phyloP scores from a whole-genome alignment of 83 land plant genomes.

The Picea abies region DNA sequence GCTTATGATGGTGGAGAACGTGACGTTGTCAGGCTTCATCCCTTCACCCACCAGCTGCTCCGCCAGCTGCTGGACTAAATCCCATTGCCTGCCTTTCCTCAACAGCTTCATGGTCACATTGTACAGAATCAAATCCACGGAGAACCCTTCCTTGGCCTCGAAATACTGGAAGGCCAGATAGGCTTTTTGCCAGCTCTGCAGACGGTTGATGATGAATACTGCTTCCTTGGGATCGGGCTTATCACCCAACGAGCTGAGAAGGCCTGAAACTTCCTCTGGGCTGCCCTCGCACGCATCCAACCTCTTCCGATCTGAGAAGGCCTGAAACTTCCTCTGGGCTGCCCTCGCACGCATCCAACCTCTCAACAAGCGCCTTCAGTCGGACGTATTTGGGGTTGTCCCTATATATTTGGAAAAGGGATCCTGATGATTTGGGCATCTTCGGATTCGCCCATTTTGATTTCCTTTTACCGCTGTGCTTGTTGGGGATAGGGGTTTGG shows the following conservation, averaged over 20 bases:
- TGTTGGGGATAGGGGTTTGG: constrained; percentile 15
- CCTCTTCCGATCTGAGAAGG: constrained; percentile 16
- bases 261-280: constrained; percentile 20
- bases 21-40: constrained; percentile 69
- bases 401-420: constrained; percentile 23
- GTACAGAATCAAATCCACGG: constrained; percentile 54
- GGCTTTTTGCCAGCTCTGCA: constrained; percentile 50
- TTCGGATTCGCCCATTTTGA: constrained; percentile 64
- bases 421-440: constrained; percentile 30
- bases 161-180: constrained; percentile 45
- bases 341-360: constrained; percentile 32
- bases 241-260: constrained; percentile 19
- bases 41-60: constrained; percentile 63
- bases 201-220: constrained; percentile 55
- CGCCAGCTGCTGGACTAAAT: constrained; percentile 44
- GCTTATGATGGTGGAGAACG: constrained; percentile 84
- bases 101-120: constrained; percentile 79
- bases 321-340: constrained; percentile 22
- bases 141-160: constrained; percentile 17
- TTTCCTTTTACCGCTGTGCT: constrained; percentile 13
- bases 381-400: constrained; percentile 34
- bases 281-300: constrained; percentile 21
- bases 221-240: constrained; percentile 38
- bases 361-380: constrained; percentile 27
- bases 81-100: constrained; percentile 56